Base-by-base conservation (phyloP, 805 yeast genomes). In the Metschnikowia cerradonensis region DNA sequence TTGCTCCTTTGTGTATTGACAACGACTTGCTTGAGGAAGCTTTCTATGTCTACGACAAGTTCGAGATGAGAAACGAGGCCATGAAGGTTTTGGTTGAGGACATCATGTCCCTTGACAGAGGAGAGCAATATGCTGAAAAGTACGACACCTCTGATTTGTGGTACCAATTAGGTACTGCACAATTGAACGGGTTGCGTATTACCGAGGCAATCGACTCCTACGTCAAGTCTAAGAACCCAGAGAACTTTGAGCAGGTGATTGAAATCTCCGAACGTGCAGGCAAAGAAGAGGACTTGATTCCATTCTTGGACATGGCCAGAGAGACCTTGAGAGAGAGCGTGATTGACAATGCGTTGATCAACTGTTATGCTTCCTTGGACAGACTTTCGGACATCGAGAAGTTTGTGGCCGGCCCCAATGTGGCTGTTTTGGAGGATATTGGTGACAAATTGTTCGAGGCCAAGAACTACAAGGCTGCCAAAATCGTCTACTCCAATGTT, bases 101-200 rank as follows among this genome's bases (percentile, higher is more conserved):
- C 63, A 77, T 94, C 58, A 80, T 92, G 87, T 89, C 97, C 3
- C 81, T 94, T 52, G 99, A 94, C 70, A 85, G 98, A 67, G 99
- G 96, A 65, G 92, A 86, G 63, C 82, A 83, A 51, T 94, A 88
- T 65, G 97, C 96, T 57, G 97, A 91, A 64, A 88, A 88, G 71
- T 76, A 89, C 56, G 91, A 91, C 63, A 77, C 80, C 33, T 82
- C 96, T 10, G 96, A 86, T 60, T 77, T 92, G 57, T 94, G 98
- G 98, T 86, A 88, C 62, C 95, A 90, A 68, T 80, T 94, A 51
- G 99, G 97, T 79, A 82, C 84, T 67, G 97, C 99, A 51, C 98
- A 94, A 73, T 79, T 94, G 64, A 89, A 90, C 62, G 99, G 97
- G 47, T 78, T 91, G 64, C 83, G 98, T 61, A 82, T 94, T 53